A percentile compares a stretch with the other conserved stretches of the same genome.
These are phyloP conservation scores for Pyrenochaeta sp. DNA, from an alignment of 2,329 filamentous ascomycete species.

Conservation along the genomic window DNA sequence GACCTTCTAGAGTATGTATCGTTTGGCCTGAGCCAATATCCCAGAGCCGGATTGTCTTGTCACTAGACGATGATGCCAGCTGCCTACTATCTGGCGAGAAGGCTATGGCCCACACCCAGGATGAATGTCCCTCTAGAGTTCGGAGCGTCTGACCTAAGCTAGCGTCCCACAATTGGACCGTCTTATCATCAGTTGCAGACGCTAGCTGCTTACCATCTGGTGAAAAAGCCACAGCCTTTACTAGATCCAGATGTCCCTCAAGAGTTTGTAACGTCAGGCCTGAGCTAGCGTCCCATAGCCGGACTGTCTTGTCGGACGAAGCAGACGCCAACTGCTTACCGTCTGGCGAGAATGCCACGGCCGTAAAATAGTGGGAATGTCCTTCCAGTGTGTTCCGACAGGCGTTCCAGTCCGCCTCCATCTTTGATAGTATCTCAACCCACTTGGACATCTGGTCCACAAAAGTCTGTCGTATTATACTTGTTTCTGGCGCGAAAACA, in stretches of 20 bases:
- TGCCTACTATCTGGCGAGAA: no score
- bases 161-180: neutral
- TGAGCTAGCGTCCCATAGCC: neutral
- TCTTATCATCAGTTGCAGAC: neutral
- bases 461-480: slow-evolving; percentile 18
- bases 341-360: neutral
- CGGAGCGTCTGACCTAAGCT: no score
- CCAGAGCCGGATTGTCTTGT: no score
- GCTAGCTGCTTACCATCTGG: neutral
- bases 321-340: neutral
- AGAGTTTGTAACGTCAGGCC: no score
- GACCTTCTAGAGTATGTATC: no score
- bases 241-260: no score
- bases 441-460: slow-evolving; percentile 3
- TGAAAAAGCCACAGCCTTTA: neutral
- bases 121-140: no score
- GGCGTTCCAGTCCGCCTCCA: slow-evolving; percentile 18
- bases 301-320: neutral
- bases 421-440: slow-evolving; percentile 10
- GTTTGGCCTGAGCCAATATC: no score
- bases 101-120: no score
- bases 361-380: no score
- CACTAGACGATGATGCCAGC: no score
- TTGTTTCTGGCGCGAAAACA: slow-evolving; percentile 44
- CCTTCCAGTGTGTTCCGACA: neutral